A percentile compares a stretch with the other conserved stretches of the same genome.
Evolutionary conservation across 352 stramenopile species (phyloP).

Genomic region (Pythium grandisporangium): DNA sequence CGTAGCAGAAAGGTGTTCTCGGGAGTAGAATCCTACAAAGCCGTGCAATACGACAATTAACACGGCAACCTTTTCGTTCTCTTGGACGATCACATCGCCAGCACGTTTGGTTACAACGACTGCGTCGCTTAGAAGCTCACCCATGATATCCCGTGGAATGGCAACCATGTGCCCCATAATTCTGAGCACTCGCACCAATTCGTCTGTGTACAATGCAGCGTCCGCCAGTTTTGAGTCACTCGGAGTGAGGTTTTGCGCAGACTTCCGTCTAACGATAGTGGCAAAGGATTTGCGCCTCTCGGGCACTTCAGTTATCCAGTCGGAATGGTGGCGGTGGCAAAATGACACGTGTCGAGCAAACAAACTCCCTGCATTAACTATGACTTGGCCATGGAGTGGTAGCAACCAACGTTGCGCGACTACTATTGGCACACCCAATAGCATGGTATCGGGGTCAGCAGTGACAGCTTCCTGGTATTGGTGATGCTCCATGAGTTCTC

Average conservation of each 20-base stretch:
- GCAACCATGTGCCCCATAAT: conserved; percentile 20
- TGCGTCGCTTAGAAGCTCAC: conserved; percentile 21
- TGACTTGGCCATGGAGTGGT: conserved; percentile 17
- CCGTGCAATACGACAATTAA: conserved; percentile 40
- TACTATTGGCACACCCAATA: conserved; percentile 23
- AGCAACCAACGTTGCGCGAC: conserved; percentile 36
- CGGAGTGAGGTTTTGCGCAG: background rate
- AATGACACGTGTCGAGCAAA: conserved; percentile 14
- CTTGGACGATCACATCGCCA: conserved; percentile 47
- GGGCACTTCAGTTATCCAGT: background rate
- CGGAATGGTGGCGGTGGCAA: background rate
- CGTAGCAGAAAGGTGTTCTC: conserved; percentile 45
- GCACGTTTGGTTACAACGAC: conserved; percentile 24
- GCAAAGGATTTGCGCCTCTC: conserved; percentile 14
- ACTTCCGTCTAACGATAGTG: conserved; percentile 6
- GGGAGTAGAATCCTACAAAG: conserved; percentile 49
- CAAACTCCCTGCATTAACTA: conserved; percentile 27
- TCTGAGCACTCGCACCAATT: conserved; percentile 22
- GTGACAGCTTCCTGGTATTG: conserved; percentile 5
- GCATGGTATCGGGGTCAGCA: conserved; percentile 19
- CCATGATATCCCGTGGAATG: conserved; percentile 29
- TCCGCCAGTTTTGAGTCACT: background rate
- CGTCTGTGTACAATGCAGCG: conserved; percentile 10
- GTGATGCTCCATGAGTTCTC: background rate
- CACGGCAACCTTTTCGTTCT: conserved; percentile 18